Evolutionary conservation across 805 yeast genomes (phyloP).

Genomic region (Metschnikowia vanudenii): DNA sequence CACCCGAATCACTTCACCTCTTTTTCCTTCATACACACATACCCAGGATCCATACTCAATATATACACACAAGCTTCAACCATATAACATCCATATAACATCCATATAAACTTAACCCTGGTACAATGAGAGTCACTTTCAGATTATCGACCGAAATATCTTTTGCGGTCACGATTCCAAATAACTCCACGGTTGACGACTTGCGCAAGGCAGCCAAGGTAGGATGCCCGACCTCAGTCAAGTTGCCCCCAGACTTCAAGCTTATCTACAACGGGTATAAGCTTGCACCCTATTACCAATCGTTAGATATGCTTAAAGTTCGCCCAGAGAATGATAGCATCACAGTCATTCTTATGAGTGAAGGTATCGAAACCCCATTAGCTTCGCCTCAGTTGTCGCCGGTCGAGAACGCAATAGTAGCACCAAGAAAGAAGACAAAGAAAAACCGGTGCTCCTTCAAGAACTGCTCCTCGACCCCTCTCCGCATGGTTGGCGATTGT

Average conservation of each 20-base stretch:
- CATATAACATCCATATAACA: no score
- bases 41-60: neutral
- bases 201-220: constrained; percentile 47
- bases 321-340: constrained; percentile 15
- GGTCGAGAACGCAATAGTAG: constrained; percentile 13
- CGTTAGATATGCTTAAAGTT: constrained; percentile 23
- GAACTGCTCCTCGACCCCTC: constrained; percentile 62
- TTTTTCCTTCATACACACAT: neutral
- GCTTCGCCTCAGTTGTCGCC: constrained; percentile 22
- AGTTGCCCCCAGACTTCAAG: constrained; percentile 38
- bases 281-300: constrained; percentile 29
- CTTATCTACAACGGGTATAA: constrained; percentile 41
- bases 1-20: no score
- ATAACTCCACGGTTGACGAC: constrained; percentile 52
- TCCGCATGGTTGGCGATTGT: constrained; percentile 77
- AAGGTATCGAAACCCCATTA: constrained; percentile 26
- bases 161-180: constrained; percentile 49
- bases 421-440: constrained; percentile 32
- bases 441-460: constrained; percentile 51
- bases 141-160: constrained; percentile 46
- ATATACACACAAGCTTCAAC: no score
- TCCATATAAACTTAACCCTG: no score
- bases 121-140: constrained; percentile 47
- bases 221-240: constrained; percentile 29
- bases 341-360: constrained; percentile 28